Base-by-base conservation (phyloP, 176 grass and related monocot species). In the Oropetium thomaeum region DNA sequence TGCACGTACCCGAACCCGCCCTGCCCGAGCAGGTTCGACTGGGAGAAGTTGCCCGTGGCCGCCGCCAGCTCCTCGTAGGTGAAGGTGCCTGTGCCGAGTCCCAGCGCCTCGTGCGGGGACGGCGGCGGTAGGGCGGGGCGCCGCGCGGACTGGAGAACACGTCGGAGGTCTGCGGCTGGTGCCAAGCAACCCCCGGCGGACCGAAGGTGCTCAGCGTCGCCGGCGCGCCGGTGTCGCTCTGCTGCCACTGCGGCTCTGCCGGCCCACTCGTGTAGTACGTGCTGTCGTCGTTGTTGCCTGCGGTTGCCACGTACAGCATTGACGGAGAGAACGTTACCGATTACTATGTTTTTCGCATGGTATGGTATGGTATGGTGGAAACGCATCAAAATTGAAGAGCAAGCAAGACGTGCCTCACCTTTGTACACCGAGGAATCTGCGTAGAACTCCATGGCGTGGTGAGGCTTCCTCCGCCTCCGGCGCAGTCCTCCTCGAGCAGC, bases 1-100 rank as follows among this genome's bases (percentile, higher is more conserved):
- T 95, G 88, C 75, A 95, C 92, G 44, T 91, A 89, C 71, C 92
- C 92, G 61, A 95, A 95, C 30, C 92, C 92, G 29, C 92, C 92
- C 71, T 91, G 83, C 5, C 92, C 92, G 2, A 96, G 53, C 75
- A 96, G 87, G 64, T 91, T 91, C 15, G 32, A 71, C 60, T 69
- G 31, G 55, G 88, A 86, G 76, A 91, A 96, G 27, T 59, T 68
- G 19, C n/a, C 79, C 2, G 88, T 91, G 11, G 88, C 88, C 13
- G 61, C 79, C 25, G 79, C 85, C 0, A 95, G 79, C 54, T 95
- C 82, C 69, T 91, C 85, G 79, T 91, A 90, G 27, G 52, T 95
- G 79, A 95, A 91, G 0, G 82, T 81, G 54, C 92, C 87, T 43
- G 72, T 88, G 79, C 78, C 73, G 30, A 86, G 30, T 48, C 70